phyloP scores from a whole-genome alignment of 129 eudicot genomes.

The Artemisia annua region DNA sequence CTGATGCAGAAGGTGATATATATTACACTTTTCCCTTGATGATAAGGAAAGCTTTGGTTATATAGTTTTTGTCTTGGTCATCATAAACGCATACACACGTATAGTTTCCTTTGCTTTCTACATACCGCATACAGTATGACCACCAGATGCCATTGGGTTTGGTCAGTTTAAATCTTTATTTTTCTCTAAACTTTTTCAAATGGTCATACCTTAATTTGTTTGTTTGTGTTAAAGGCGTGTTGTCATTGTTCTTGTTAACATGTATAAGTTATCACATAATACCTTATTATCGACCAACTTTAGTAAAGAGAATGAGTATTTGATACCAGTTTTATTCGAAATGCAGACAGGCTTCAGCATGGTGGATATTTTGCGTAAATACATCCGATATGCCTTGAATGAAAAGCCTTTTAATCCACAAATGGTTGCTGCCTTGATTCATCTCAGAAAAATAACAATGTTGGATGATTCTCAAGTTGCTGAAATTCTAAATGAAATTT shows the following conservation, averaged over 20 bases:
- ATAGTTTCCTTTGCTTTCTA: constrained; percentile 11
- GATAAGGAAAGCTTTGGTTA: neutral
- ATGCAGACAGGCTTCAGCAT: constrained; percentile 89
- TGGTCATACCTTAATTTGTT: too few relatives aligned
- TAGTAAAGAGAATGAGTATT: constrained; percentile 18
- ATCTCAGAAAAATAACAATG: constrained; percentile 72
- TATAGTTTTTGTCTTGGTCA: neutral
- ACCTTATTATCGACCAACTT: neutral
- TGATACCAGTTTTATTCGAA: constrained; percentile 27
- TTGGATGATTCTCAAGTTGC: constrained; percentile 81
- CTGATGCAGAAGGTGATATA: constrained; percentile 72
- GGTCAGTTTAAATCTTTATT: too few relatives aligned
- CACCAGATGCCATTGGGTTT: neutral
- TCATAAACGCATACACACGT: too few relatives aligned
- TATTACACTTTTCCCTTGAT: constrained; percentile 7
- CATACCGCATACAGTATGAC: constrained; percentile 10
- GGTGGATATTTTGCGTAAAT: constrained; percentile 87
- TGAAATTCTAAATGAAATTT: constrained; percentile 77
- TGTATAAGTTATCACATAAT: constrained; percentile 14
- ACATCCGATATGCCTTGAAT: constrained; percentile 83
- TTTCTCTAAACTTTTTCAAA: too few relatives aligned
- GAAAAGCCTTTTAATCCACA: constrained; percentile 87
- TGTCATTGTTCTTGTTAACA: neutral
- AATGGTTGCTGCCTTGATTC: constrained; percentile 65
- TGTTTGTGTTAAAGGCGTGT: constrained; percentile 18